Evolutionary conservation across 345 rosid genomes (phyloP), one percentile per base, ranked within the genome.

Genomic region (Gossypium bickii): DNA sequence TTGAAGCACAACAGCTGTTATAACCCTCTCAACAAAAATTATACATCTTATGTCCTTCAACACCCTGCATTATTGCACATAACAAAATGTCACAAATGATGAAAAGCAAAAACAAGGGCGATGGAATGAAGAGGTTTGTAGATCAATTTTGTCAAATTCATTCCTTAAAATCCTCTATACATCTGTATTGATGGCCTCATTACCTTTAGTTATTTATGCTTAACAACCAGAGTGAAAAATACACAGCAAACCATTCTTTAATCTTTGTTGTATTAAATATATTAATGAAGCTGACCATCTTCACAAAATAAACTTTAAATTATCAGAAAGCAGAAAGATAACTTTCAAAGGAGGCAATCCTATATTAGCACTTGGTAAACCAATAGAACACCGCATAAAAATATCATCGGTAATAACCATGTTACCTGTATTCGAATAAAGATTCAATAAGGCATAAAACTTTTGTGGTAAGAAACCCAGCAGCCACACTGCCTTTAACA

Each of bases 351-450:
- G 24, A 17, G 9, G 1, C 15, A 9, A 38, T 17, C 41, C 25
- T 17, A 64, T 64, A 22, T 17, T 41, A 41, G 15, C 47, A 64
- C 25, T 5, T 41, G 9, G 13, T 64, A 64, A 63, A 64, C 68
- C 1, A 0, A 34, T 34, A 4, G 38, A 34, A 34, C 38, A 34
- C 34, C 5, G 5, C 34, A 29, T 29, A 29, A 29, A 29, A 29
- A 4, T 29, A 29, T 29, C 3, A 29, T 29, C 34, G 3, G 38
- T 34, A 34, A 34, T 34, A 34, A n/a, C 58, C 22, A 7, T 55
- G 78, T 44, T 62, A 93, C 99, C 96, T 93, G 82, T 91, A 93
- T 58, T 82, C 93, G n/a, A 86, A 88, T 67, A 95, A 93, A 53
- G 88, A 81, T 57, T 87, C 88, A 47, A 89, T 5, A n/a, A 93